A percentile compares a stretch with the other conserved stretches of the same genome.
Evolutionary conservation across 1,284 basidiomycete genomes (phyloP).

Genomic region (Somion occarium): DNA sequence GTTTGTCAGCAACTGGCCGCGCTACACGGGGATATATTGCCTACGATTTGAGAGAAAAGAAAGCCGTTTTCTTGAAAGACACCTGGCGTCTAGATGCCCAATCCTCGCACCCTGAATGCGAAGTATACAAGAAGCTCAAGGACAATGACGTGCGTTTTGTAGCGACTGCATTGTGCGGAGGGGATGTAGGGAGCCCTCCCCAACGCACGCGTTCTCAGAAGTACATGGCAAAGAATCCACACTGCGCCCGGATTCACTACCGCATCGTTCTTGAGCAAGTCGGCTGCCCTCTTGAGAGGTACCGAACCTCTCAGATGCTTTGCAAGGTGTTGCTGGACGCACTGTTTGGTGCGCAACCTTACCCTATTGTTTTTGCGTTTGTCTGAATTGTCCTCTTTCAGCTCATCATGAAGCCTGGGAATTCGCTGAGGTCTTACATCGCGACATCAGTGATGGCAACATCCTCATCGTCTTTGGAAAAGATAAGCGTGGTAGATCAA

Average conservation of each 20-base stretch:
- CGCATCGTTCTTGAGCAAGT: constrained; percentile 2
- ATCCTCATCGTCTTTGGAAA: too few relatives aligned
- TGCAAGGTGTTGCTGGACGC: too few relatives aligned
- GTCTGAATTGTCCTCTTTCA: too few relatives aligned
- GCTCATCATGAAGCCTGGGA: too few relatives aligned
- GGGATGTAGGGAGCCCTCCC: neutral
- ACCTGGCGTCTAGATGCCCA: neutral
- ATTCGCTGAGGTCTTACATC: too few relatives aligned
- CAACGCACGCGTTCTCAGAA: neutral
- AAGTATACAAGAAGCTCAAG: neutral
- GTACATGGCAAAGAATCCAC: neutral
- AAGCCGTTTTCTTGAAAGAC: neutral
- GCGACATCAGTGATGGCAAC: too few relatives aligned
- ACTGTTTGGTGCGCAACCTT: too few relatives aligned
- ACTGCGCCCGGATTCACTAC: neutral
- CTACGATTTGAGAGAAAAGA: neutral
- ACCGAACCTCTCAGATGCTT: too few relatives aligned
- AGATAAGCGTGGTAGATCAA: too few relatives aligned
- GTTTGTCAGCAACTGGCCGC: neutral
- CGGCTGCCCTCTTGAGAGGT: neutral
- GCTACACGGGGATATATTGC: neutral
- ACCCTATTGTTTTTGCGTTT: too few relatives aligned
- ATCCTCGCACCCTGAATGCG: neutral
- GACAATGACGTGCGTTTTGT: neutral
- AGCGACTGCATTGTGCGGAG: neutral